Evolutionary conservation across 2,329 filamentous ascomycete genomes (phyloP), one percentile per base, ranked within the genome.

Genomic region (Penicillium digitatum): DNA sequence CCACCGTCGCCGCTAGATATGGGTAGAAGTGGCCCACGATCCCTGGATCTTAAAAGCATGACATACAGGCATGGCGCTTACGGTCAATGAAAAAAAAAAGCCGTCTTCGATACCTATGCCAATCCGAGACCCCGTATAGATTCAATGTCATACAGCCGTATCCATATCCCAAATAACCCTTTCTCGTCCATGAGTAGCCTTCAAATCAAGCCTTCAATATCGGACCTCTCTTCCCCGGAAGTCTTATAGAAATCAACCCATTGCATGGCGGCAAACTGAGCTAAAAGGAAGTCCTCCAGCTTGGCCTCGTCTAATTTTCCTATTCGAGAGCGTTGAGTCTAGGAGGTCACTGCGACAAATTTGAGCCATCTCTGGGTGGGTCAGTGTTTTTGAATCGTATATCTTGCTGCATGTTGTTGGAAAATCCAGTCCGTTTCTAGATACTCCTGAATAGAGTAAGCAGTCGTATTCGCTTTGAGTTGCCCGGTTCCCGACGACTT

Each of bases 381-480:
- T 31, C 14, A 16, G 32, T 11, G 12, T n/a, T 8, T 44, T 46
- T 7, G 26, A 10, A 61, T 34, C 0, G 29, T 24, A 11, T 55
- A 57, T 8, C 9, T 40, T 40, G 10, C 43, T 24, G 56, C 14
- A 3, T 16, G 47, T 24, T 52, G 48, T 43, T 47, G 32, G 3
- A 7, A 0, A 16, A 59, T 68, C 5, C 65, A 62, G 27, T 66
- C 61, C 5, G 65, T 70, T 42, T 61, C 34, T 14, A 72, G 60
- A 48, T 72, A 72, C 51, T 72, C 67, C 45, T 70, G 62, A 0
- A 72, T 64, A 3, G 70, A 71, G 49, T 68, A 72, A 27, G 65
- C 54, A 9, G 37, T 54, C 14, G 48, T 8, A 29, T 0, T 29
- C 10, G 11, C 0, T 4, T 12, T 67, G 66, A 27, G 55, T 45